Percentiles rank a stretch among this genome's conserved stretches.
Conservation (phyloP, 2,329 filamentous ascomycete genomes). For the Elsinoe arachidis region DNA sequence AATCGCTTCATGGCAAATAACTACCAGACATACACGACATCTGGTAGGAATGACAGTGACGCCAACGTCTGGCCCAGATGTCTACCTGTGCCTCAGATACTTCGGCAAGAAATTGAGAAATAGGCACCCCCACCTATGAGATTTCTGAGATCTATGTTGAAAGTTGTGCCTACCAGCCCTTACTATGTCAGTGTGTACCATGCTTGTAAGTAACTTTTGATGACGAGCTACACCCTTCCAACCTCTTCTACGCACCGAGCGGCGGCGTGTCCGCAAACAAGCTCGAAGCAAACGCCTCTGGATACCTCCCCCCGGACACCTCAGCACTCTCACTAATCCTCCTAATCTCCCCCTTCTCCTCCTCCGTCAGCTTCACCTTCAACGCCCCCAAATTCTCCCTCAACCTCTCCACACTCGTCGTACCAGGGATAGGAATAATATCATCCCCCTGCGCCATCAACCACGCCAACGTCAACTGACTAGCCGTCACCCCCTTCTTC, state of each 20-base stretch:
- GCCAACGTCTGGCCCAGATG: too few species aligned
- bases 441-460: constrained; percentile 46
- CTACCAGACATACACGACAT: too few species aligned
- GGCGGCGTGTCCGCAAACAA: constrained; percentile 35
- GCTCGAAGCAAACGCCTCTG: constrained; percentile 26
- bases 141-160: too few species aligned
- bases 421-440: constrained; percentile 23
- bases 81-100: too few species aligned
- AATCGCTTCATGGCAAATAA: too few species aligned
- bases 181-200: too few species aligned
- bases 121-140: too few species aligned
- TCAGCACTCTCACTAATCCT: constrained; percentile 28
- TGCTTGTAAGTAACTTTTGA: too few species aligned
- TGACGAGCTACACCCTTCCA: too few species aligned
- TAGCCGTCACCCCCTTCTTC: constrained; percentile 47
- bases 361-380: constrained; percentile 28
- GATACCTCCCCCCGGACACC: constrained; percentile 32
- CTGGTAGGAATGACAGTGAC: too few species aligned
- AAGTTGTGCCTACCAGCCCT: too few species aligned
- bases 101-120: too few species aligned
- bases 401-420: constrained; percentile 39
- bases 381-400: constrained; percentile 37
- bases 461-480: constrained; percentile 56
- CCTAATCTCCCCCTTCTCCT: constrained; percentile 31
- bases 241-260: constrained; percentile 13